Base-by-base conservation (phyloP, 129 eudicot genomes). In the Artemisia tridentata region DNA sequence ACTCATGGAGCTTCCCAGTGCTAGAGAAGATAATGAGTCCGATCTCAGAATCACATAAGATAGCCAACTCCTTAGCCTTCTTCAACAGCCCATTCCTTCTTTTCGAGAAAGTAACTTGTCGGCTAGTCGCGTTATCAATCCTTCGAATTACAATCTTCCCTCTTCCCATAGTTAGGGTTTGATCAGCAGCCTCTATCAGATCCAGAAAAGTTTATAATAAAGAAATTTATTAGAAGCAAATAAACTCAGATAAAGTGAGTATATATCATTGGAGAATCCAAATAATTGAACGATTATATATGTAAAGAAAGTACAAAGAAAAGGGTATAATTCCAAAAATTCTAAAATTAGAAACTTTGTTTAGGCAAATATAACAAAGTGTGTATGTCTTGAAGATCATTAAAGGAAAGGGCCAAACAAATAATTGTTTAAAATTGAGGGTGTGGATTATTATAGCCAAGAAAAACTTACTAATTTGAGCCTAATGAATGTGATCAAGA, bases 81-180 rank as follows among this genome's bases (percentile, higher is more conserved):
- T 90, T 90, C 19, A 90, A 79, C 81, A 90, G 66, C 63, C 97
- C 97, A 60, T 65, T 87, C 65, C 97, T 90, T 68, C 97, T 79
- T 83, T 90, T 90, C n/a, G 97, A 90, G 76, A 90, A 90, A 43
- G 96, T 90, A n/a, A 90, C 96, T 79, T 90, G 96, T 60, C 96
- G 64, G 78, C 82, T 91, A 49, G 97, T 91, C n/a, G 96, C 63
- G 88, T 91, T 91, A 63, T 91, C 97, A 56, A 91, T 91, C 80
- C 96, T 82, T 67, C 83, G 71, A 59, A 91, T 91, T 14, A 73
- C 88, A 60, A 88, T 88, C 88, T 88, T 91, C 67, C 97, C 97
- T 74, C 97, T 91, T 38, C 97, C 97, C 97, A 91, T 91, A 34
- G 27, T 21, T 80, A 51, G 75, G 77, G 77, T 63, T 69, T 76